These are phyloP conservation scores for Orbilia brochopaga DNA, from an alignment of 2,329 filamentous ascomycete genomes.

Conservation along the genomic window DNA sequence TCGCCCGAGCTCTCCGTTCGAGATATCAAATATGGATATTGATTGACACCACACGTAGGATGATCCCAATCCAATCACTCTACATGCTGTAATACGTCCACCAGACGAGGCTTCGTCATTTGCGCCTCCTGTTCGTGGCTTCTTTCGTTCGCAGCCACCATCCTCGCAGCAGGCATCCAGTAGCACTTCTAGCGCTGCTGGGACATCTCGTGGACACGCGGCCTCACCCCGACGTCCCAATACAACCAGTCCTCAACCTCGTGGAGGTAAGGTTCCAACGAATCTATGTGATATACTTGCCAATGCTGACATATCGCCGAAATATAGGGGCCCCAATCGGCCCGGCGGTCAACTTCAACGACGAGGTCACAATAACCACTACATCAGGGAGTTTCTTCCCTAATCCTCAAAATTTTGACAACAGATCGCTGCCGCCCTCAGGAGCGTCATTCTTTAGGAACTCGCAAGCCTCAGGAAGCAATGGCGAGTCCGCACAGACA, in stretches of 20 bases:
- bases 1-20: background rate
- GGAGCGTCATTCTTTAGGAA: background rate
- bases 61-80: conserved; percentile 11
- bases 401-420: background rate
- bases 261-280: background rate
- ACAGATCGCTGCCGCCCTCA: background rate
- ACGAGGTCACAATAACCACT: conserved; percentile 32
- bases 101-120: background rate
- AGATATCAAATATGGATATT: background rate
- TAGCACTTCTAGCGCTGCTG: conserved; percentile 1
- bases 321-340: conserved; percentile 9
- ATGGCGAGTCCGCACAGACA: conserved; percentile 6
- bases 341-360: conserved; percentile 19
- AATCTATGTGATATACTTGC: too few relatives aligned
- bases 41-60: conserved; percentile 3
- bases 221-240: conserved; percentile 5
- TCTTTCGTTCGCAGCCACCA: conserved; percentile 13
- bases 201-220: background rate
- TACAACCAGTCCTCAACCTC: background rate
- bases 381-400: conserved; percentile 20
- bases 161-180: conserved; percentile 6
- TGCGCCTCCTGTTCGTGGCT: conserved; percentile 12
- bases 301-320: background rate
- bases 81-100: conserved; percentile 36
- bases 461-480: background rate